These are phyloP conservation scores for Purshia tridentata DNA, from an alignment of 306 rosid species.

Conservation along the genomic window DNA sequence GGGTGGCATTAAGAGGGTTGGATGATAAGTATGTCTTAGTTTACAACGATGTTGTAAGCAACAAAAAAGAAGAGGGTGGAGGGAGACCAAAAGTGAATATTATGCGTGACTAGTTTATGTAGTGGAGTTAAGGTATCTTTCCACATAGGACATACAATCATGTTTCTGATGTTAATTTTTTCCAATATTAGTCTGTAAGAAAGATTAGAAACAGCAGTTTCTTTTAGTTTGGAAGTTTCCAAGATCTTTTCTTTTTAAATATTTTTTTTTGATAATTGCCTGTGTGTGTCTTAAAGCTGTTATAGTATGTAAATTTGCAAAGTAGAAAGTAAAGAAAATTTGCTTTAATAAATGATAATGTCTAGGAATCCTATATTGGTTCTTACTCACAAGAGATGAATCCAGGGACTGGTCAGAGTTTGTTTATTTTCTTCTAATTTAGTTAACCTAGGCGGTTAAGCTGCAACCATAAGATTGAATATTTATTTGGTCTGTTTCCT, in stretches of 20 bases:
- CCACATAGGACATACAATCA: background rate
- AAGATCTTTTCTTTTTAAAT: background rate
- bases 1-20: background rate
- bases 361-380: background rate
- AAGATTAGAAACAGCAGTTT: background rate
- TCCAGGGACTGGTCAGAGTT: background rate
- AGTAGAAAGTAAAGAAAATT: background rate
- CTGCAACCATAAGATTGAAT: constrained; percentile 2
- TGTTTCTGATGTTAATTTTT: background rate
- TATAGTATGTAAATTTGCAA: background rate
- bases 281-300: background rate
- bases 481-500: constrained; percentile 18
- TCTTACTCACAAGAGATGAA: background rate
- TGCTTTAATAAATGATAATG: background rate
- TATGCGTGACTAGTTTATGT: background rate
- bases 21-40: background rate
- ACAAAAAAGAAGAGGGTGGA: background rate
- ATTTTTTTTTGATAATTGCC: background rate
- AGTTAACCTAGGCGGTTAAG: background rate
- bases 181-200: background rate
- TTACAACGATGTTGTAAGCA: no score
- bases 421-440: background rate
- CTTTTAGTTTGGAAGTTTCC: background rate
- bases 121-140: constrained; percentile 1
- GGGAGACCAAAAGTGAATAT: background rate